phyloP scores from a whole-genome alignment of 352 stramenopile species.

The Globisporangium heterothallicum region DNA sequence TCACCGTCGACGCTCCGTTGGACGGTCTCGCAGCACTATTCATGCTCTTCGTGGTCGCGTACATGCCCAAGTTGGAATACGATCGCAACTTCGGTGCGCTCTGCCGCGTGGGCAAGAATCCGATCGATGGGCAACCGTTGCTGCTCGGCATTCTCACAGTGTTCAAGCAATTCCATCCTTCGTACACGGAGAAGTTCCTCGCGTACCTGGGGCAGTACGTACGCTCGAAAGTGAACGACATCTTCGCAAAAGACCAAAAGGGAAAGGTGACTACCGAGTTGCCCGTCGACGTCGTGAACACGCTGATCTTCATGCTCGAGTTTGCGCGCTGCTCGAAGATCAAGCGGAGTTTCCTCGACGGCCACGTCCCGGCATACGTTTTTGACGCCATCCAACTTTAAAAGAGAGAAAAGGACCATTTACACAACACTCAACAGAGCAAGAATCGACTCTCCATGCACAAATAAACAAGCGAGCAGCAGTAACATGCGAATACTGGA shows the following conservation, averaged over 20 bases:
- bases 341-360: constrained; percentile 75
- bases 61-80: constrained; percentile 93
- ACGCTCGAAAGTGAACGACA: constrained; percentile 83
- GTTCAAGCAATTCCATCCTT: constrained; percentile 94
- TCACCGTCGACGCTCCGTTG: constrained; percentile 88
- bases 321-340: constrained; percentile 82
- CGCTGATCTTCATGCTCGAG: constrained; percentile 88
- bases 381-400: constrained; percentile 86
- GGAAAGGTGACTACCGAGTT: constrained; percentile 42
- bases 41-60: constrained; percentile 91
- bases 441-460: too few species aligned
- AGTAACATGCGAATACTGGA: too few species aligned
- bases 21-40: constrained; percentile 88
- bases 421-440: constrained; percentile 1
- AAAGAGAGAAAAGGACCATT: constrained; percentile 3
- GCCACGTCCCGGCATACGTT: constrained; percentile 83
- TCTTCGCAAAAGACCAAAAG: constrained; percentile 64
- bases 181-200: constrained; percentile 91
- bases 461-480: too few species aligned
- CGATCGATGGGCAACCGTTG: constrained; percentile 90
- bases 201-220: constrained; percentile 92
- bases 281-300: constrained; percentile 80
- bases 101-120: constrained; percentile 85
- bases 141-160: constrained; percentile 89
- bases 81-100: constrained; percentile 89